Base-by-base conservation (phyloP, 2,329 filamentous ascomycete genomes). In the Fusarium nisikadoi region DNA sequence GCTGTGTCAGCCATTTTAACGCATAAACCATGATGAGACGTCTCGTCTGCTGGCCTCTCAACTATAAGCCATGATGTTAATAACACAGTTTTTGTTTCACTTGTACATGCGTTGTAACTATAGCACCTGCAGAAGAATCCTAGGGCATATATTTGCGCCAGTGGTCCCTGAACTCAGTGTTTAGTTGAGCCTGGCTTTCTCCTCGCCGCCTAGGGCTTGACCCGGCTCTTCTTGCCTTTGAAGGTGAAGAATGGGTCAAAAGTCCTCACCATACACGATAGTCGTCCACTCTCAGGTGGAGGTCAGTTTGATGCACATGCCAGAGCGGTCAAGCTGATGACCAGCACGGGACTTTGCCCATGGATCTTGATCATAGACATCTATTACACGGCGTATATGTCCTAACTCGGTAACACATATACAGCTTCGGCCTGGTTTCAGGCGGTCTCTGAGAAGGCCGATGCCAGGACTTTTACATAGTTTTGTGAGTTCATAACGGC, bases 71-170 rank as follows among this genome's bases (percentile, higher is more conserved):
- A 65, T 58, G 31, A 49, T 42, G 25, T n/a, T 41, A 45, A 57
- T 46, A 52, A 60, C 17, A 52, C 43, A 41, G 29, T 14, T 35
- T 10, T 17, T 41, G 61, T 66, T 66, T 66, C 63, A 60, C 49
- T 8, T 14, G 25, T 25, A 17, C 36, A 35, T 56, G 12, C 20
- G 16, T 33, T 36, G 8, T 13, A n/a, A 36, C 23, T 19, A 11
- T 27, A 49, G 29, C 43, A 14, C n/a, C 31, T 43, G 19, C 11
- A 56, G 31, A 27, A 25, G 8, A 29, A 31, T 56, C 31, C 38
- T 19, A 29, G 38, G 35, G 29, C 17, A 39, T 54, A 12, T 17
- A 25, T 58, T 59, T n/a, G 29, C 46, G 17, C n/a, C 14, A 33
- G 29, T 27, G 16, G 23, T 16, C 29, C 33, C 17, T 17, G 20